phyloP scores from a whole-genome alignment of 148 eudicot genomes.

The Limonium bicolor region DNA sequence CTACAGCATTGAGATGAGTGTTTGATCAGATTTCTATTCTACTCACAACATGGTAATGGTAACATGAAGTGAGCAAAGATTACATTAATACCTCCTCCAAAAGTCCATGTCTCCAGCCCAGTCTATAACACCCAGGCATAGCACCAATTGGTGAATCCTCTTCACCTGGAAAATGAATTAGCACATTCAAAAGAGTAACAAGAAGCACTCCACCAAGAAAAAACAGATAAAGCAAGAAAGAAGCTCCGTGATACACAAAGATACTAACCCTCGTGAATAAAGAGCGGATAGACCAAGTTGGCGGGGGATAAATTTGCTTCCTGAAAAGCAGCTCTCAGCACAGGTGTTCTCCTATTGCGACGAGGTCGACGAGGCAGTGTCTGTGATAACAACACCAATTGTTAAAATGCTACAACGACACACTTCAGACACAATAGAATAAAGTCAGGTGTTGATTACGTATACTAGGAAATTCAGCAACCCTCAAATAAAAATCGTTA shows the following conservation, averaged over 20 bases:
- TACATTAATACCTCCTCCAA: conserved; percentile 77
- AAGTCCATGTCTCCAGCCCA: conserved; percentile 98
- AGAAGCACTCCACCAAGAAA: neutral
- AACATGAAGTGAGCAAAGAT: neutral
- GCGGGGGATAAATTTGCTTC: conserved; percentile 81
- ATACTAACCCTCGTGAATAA: conserved; percentile 81
- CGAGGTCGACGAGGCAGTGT: conserved; percentile 60
- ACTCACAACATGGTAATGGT: too few relatives aligned
- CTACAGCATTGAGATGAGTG: too few relatives aligned
- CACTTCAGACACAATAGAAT: too few relatives aligned
- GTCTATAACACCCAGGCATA: conserved; percentile 98
- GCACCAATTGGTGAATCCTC: conserved; percentile 95
- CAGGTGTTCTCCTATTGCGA: conserved; percentile 66
- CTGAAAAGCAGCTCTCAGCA: conserved; percentile 65
- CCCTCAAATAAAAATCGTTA: too few relatives aligned
- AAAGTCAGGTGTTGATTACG: too few relatives aligned
- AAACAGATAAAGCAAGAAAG: neutral
- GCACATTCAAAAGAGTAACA: too few relatives aligned
- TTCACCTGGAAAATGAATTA: conserved; percentile 61
- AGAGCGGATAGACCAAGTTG: conserved; percentile 86
- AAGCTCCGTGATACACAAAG: neutral
- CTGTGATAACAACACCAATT: too few relatives aligned
- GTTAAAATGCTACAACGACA: too few relatives aligned
- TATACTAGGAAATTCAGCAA: too few relatives aligned
- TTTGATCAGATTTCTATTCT: too few relatives aligned